These are phyloP conservation scores for Botrytis elliptica DNA, from an alignment of 2,329 filamentous ascomycete genomes.

Conservation along the genomic window DNA sequence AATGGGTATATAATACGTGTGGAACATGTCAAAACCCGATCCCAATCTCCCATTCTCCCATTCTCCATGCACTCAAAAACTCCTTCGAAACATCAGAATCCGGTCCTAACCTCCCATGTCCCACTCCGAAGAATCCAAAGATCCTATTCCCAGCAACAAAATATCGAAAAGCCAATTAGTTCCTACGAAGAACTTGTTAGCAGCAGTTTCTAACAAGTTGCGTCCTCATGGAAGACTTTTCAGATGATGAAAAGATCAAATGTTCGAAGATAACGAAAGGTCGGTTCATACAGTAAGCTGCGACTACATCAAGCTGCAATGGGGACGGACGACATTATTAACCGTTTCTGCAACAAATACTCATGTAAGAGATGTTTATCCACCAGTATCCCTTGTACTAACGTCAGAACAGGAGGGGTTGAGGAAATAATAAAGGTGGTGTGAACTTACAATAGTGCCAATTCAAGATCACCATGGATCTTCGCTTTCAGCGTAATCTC, in stretches of 20 bases:
- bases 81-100: constrained; percentile 12
- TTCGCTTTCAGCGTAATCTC: constrained; percentile 78
- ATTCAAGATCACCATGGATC: constrained; percentile 80
- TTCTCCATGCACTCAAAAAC: constrained; percentile 15
- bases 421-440: constrained; percentile 8
- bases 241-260: not conserved
- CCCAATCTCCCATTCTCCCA: constrained; percentile 9
- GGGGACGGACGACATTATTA: constrained; percentile 14
- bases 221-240: constrained; percentile 10
- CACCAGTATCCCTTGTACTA: constrained; percentile 20
- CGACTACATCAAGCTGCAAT: constrained; percentile 12
- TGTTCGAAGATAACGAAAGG: constrained; percentile 7
- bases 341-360: constrained; percentile 18
- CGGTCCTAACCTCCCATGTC: constrained; percentile 7
- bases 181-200: constrained; percentile 15
- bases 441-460: constrained; percentile 40
- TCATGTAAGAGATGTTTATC: constrained; percentile 17
- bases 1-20: constrained; percentile 20
- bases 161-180: constrained; percentile 17
- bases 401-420: constrained; percentile 17
- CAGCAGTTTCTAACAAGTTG: not conserved
- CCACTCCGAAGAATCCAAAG: constrained; percentile 17
- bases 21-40: constrained; percentile 14
- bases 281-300: constrained; percentile 4
- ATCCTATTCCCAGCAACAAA: constrained; percentile 12